Conservation (phyloP, 257 asterid species). For the Catharanthus roseus region DNA sequence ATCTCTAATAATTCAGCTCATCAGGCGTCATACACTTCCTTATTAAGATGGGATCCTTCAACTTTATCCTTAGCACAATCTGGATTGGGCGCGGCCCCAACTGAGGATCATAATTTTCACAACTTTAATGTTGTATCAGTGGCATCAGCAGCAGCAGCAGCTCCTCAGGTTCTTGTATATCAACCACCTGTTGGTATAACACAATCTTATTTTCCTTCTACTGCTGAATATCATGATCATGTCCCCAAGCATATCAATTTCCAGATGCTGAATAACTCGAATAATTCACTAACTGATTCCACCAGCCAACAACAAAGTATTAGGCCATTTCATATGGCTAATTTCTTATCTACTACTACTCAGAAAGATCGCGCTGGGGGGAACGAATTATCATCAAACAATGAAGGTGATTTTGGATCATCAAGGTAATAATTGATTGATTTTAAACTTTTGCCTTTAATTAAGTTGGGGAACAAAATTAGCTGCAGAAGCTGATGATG, state of each 20-base stretch:
- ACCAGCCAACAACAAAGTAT: constrained; percentile 16
- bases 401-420: constrained; percentile 21
- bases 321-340: constrained; percentile 54
- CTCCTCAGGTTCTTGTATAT: constrained; percentile 44
- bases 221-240: constrained; percentile 28
- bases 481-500: too few relatives aligned
- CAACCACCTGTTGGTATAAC: constrained; percentile 48
- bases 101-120: constrained; percentile 35
- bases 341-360: constrained; percentile 50
- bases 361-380: constrained; percentile 31
- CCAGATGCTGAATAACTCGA: constrained; percentile 34
- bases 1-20: constrained; percentile 23
- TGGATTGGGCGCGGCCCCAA: constrained; percentile 14
- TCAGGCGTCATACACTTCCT: constrained; percentile 27
- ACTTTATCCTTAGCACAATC: constrained; percentile 47
- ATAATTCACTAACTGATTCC: constrained; percentile 22
- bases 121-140: constrained; percentile 36
- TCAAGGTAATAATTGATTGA: constrained; percentile 23
- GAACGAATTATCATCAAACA: constrained; percentile 18
- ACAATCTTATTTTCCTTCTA: constrained; percentile 50
- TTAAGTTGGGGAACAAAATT: too few relatives aligned
- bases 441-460: too few relatives aligned
- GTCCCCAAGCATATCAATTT: constrained; percentile 34
- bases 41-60: constrained; percentile 68
- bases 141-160: constrained; percentile 21